These are phyloP conservation scores for Botrytis hyacinthi DNA, from an alignment of 2,329 filamentous ascomycete species.

Conservation along the genomic window DNA sequence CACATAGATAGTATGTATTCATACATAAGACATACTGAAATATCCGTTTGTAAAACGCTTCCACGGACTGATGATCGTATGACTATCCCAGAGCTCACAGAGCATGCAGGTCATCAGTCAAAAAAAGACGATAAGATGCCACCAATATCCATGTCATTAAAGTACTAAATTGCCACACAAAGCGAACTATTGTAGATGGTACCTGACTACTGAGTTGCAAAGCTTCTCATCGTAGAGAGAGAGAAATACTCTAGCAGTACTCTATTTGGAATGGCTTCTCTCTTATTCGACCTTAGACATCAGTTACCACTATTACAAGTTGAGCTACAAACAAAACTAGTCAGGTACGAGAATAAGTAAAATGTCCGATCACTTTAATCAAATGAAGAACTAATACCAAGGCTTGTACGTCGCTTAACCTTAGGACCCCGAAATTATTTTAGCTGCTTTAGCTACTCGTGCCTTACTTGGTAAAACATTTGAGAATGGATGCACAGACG, in stretches of 20 bases:
- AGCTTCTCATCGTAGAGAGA: not conserved
- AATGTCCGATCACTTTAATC: not conserved
- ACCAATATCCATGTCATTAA: not conserved
- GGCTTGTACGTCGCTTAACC: not conserved
- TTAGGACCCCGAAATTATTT: not conserved
- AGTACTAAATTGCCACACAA: not conserved
- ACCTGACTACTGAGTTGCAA: not conserved
- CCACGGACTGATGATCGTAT: not conserved
- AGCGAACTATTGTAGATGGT: not conserved
- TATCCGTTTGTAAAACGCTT: constrained; percentile 3
- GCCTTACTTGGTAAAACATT: not conserved
- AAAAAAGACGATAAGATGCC: not conserved
- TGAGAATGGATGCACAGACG: not conserved
- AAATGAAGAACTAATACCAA: not conserved
- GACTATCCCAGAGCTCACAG: not conserved
- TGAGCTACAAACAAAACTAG: not conserved
- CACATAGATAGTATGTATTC: not conserved
- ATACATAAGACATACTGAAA: not conserved
- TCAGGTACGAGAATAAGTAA: not conserved
- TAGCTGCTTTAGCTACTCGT: not conserved
- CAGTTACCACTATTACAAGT: not conserved
- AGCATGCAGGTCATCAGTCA: not conserved
- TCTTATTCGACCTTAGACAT: not conserved
- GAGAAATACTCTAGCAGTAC: no score
- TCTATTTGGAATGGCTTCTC: not conserved